Percentiles rank a stretch among this genome's conserved stretches.
Evolutionary conservation across 148 eudicot species (phyloP).

Genomic region (Rhododendron kiyosumense): DNA sequence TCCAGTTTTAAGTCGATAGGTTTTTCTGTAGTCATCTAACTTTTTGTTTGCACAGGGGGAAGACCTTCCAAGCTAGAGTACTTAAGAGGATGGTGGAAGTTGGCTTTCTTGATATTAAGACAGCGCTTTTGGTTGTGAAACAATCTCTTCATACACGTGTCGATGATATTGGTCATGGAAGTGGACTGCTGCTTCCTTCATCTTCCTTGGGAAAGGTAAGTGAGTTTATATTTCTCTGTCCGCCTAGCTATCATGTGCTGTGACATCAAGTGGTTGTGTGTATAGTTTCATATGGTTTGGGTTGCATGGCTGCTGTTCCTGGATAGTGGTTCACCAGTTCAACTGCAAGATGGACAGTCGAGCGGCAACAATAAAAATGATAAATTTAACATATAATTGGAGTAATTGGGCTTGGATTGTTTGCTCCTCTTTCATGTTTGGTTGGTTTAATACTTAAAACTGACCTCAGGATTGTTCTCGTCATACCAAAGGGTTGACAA

Average conservation of each 20-base stretch:
- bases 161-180: not conserved
- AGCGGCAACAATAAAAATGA: too few relatives aligned
- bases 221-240: not conserved
- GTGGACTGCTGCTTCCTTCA: not conserved
- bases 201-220: not conserved
- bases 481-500: too few relatives aligned
- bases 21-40: not conserved
- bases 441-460: too few relatives aligned
- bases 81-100: conserved; percentile 17
- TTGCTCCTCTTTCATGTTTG: too few relatives aligned
- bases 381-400: too few relatives aligned
- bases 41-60: conserved; percentile 3
- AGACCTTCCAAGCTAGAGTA: conserved; percentile 19
- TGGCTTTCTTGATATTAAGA: conserved; percentile 16
- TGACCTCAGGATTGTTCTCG: too few relatives aligned
- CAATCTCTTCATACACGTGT: not conserved
- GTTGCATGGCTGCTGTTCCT: too few relatives aligned
- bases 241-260: not conserved
- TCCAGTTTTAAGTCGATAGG: not conserved
- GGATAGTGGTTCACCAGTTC: too few relatives aligned
- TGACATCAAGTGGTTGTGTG: not conserved
- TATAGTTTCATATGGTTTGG: not conserved
- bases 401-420: too few relatives aligned
- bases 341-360: too few relatives aligned
- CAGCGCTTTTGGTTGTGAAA: conserved; percentile 7